phyloP scores from a whole-genome alignment of 2,329 filamentous ascomycete species.

The Trichophaea hybrida region DNA sequence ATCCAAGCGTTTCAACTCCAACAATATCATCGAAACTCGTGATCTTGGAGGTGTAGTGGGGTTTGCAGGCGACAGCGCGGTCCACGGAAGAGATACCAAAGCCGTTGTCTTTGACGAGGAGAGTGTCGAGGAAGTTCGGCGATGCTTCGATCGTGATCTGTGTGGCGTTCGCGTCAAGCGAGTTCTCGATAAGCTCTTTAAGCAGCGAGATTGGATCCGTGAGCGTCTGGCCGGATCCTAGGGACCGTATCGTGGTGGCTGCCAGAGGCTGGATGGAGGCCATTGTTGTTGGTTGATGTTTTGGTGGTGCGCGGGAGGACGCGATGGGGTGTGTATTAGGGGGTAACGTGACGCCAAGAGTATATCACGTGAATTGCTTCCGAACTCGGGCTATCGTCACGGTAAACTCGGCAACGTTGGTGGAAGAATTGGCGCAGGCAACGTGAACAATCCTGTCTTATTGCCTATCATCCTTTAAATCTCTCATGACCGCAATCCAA shows the following conservation, averaged over 20 bases:
- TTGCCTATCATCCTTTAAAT: too few relatives aligned
- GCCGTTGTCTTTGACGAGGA: conserved; percentile 51
- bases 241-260: conserved; percentile 18
- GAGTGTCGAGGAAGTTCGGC: conserved; percentile 44
- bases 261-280: conserved; percentile 17
- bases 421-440: too few relatives aligned
- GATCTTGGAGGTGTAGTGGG: conserved; percentile 52
- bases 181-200: conserved; percentile 49
- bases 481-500: too few relatives aligned
- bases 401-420: too few relatives aligned
- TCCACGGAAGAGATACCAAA: conserved; percentile 45
- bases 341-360: neutral
- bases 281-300: neutral
- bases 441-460: too few relatives aligned
- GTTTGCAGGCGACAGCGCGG: conserved; percentile 40
- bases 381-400: too few relatives aligned
- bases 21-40: conserved; percentile 42
- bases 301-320: neutral
- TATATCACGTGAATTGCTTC: too few relatives aligned
- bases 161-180: conserved; percentile 48
- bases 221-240: conserved; percentile 26
- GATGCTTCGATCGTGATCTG: conserved; percentile 45
- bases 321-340: neutral
- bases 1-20: conserved; percentile 45
- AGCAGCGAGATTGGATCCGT: conserved; percentile 23